Conservation (phyloP, 148 eudicot genomes). For the Polygonum maritimum region DNA sequence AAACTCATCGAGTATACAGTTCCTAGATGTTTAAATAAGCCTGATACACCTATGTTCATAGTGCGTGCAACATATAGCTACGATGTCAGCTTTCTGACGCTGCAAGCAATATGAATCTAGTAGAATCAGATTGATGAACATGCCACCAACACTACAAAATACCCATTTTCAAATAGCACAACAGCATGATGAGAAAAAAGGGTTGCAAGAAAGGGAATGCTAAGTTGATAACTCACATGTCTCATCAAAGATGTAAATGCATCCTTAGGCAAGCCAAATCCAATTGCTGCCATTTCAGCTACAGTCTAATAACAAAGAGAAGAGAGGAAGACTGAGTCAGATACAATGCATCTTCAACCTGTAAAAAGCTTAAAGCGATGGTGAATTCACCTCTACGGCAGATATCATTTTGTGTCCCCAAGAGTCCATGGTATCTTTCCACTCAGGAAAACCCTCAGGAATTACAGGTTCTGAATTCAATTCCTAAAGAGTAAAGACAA, state of each 20-base stretch:
- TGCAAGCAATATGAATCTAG: neutral
- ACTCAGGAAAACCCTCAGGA: slow-evolving; percentile 81
- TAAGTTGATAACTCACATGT: slow-evolving; percentile 31
- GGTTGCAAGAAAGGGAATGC: neutral
- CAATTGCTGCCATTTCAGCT: slow-evolving; percentile 93
- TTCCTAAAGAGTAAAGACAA: slow-evolving; percentile 49
- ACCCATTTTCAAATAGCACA: neutral
- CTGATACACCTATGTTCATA: neutral
- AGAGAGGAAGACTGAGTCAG: neutral
- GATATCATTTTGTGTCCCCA: slow-evolving; percentile 93
- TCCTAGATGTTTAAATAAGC: neutral
- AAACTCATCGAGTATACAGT: no score
- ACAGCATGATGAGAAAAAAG: neutral
- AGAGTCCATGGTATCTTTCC: slow-evolving; percentile 93
- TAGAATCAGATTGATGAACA: neutral
- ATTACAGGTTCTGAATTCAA: slow-evolving; percentile 93
- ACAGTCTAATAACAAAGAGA: slow-evolving; percentile 40
- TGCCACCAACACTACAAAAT: neutral
- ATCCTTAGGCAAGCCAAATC: slow-evolving; percentile 72
- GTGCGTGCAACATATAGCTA: neutral
- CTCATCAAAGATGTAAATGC: slow-evolving; percentile 92
- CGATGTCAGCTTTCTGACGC: neutral
- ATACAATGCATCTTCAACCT: neutral
- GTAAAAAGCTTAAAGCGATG: slow-evolving; percentile 4
- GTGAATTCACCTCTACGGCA: slow-evolving; percentile 55